Evolutionary conservation across 805 yeast genomes (phyloP).

Genomic region (Scheffersomyces ergatensis): DNA sequence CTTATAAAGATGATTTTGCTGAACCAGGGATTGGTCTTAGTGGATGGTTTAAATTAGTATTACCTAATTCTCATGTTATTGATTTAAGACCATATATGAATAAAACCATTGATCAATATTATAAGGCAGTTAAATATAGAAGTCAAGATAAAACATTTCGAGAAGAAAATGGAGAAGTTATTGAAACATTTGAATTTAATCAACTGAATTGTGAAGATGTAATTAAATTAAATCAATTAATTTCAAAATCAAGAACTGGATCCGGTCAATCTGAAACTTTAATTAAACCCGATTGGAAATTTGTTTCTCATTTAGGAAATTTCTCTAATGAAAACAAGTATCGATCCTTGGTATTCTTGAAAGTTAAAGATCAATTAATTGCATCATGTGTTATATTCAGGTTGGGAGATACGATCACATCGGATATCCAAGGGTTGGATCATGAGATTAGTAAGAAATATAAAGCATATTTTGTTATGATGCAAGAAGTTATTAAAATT

Average conservation of each 20-base stretch:
- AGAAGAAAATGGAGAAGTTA: conserved; percentile 30
- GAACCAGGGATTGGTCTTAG: conserved; percentile 31
- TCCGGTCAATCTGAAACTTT: conserved; percentile 38
- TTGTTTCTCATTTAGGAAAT: conserved; percentile 27
- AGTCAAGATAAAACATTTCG: conserved; percentile 32
- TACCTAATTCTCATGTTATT: conserved; percentile 40
- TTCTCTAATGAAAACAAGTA: conserved; percentile 15
- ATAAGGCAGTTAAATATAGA: conserved; percentile 41
- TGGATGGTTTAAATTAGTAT: conserved; percentile 33
- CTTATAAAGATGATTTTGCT: conserved; percentile 27
- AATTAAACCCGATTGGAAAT: conserved; percentile 27
- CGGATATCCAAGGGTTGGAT: conserved; percentile 43
- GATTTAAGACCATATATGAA: conserved; percentile 35
- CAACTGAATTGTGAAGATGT: conserved; percentile 26
- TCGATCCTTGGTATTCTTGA: conserved; percentile 34
- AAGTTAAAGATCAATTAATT: conserved; percentile 31
- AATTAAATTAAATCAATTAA: conserved; percentile 36
- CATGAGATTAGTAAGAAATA: conserved; percentile 35
- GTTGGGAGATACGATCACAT: conserved; percentile 43
- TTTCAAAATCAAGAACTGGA: conserved; percentile 33
- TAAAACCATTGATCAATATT: conserved; percentile 28
- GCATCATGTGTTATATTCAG: conserved; percentile 43
- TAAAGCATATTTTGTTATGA: conserved; percentile 46
- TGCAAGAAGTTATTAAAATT: conserved; percentile 42
- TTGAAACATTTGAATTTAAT: conserved; percentile 30